A percentile compares a stretch with the other conserved stretches of the same genome.
These are phyloP conservation scores for Pseudonitzschia pungens DNA, from an alignment of 108 stramenopile genomes.

Conservation along the genomic window DNA sequence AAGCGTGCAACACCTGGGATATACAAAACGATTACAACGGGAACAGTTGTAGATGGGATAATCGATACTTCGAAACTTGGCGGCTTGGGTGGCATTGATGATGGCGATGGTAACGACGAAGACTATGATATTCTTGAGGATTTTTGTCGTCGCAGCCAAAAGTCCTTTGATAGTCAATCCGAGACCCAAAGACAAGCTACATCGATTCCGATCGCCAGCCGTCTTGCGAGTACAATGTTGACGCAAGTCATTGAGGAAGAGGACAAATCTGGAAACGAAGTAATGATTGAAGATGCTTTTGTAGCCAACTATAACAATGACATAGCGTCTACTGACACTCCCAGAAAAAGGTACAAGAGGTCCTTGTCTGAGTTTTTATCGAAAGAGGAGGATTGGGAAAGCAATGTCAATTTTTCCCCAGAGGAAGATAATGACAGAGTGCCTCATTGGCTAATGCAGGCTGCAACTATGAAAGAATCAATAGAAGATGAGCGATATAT, in stretches of 20 bases:
- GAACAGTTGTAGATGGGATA: conserved; percentile 35
- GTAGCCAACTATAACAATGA: background rate
- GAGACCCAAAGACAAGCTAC: background rate
- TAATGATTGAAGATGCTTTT: background rate
- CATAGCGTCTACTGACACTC: background rate
- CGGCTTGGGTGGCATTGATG: conserved; percentile 32
- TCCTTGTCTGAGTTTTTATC: background rate
- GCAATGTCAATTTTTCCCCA: background rate
- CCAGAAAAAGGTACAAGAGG: background rate
- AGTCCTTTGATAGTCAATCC: background rate
- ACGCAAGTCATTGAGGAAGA: conserved; percentile 10
- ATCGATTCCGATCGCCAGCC: conserved; percentile 1
- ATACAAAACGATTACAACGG: conserved; percentile 38
- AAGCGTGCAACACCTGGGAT: conserved; percentile 34
- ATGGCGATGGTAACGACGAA: conserved; percentile 52
- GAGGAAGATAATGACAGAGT: background rate
- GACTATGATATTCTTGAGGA: conserved; percentile 30
- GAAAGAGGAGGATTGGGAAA: background rate
- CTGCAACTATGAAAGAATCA: background rate
- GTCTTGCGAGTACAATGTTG: conserved; percentile 7
- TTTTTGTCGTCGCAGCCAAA: conserved; percentile 17
- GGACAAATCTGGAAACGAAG: background rate
- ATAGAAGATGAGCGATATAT: background rate
- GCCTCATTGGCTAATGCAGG: background rate
- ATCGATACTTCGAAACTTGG: conserved; percentile 25